phyloP scores from a whole-genome alignment of 768 basidiomycete genomes.

The Galerina sulciceps region DNA sequence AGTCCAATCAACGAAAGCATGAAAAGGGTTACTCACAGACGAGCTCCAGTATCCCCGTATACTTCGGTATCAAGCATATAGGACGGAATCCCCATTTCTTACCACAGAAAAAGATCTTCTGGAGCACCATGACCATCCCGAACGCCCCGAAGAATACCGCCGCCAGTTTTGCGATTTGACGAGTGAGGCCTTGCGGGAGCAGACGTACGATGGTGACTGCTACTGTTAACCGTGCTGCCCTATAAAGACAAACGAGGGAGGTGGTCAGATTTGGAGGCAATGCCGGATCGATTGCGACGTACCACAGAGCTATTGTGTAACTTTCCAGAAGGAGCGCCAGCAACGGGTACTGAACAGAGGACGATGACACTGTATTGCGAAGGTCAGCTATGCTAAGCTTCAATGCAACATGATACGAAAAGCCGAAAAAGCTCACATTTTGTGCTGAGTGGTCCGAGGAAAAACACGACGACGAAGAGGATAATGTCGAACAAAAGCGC shows the following conservation, averaged over 20 bases:
- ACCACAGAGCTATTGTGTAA: constrained; percentile 6
- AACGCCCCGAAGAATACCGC: not conserved
- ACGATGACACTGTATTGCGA: not conserved
- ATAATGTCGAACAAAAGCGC: not conserved
- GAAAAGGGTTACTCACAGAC: too few relatives aligned
- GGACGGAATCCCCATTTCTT: not conserved
- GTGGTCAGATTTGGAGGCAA: too few relatives aligned
- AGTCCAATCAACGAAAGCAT: too few relatives aligned
- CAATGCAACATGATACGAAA: too few relatives aligned
- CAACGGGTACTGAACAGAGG: not conserved
- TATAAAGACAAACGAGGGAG: not conserved
- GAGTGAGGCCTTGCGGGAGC: not conserved
- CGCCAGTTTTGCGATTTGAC: not conserved
- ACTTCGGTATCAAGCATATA: not conserved
- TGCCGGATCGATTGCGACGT: not conserved
- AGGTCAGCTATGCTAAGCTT: not conserved
- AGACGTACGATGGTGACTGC: constrained; percentile 1
- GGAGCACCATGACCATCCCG: not conserved
- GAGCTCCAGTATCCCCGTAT: constrained; percentile 2
- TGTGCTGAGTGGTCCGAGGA: too few relatives aligned
- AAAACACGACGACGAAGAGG: not conserved
- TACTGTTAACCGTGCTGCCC: constrained; percentile 1
- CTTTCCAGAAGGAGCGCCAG: not conserved
- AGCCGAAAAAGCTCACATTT: too few relatives aligned
- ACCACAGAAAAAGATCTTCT: constrained; percentile 1